phyloP scores from a whole-genome alignment of 495 filamentous ascomycete species.

The Penicillium nucicola region DNA sequence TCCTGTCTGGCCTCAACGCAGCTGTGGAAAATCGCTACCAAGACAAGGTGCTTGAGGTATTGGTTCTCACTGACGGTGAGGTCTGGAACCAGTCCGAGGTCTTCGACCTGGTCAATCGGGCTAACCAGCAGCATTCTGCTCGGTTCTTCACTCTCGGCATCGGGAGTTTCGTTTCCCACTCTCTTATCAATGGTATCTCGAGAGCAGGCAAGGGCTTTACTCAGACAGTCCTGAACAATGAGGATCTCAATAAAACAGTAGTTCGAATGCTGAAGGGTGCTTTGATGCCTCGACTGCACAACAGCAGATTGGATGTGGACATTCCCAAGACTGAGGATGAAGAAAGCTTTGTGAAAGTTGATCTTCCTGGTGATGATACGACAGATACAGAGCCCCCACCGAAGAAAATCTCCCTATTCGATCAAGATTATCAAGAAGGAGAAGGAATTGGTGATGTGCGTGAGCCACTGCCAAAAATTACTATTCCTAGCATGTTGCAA shows the following conservation, averaged over 20 bases:
- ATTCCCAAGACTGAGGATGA: neutral
- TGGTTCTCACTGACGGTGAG: constrained; percentile 7
- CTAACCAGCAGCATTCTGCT: neutral
- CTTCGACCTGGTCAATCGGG: constrained; percentile 3
- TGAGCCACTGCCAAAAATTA: neutral
- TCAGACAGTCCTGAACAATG: constrained; percentile 6
- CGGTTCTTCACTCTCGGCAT: constrained; percentile 13
- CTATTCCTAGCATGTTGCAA: neutral
- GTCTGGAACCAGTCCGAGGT: neutral
- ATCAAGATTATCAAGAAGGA: neutral
- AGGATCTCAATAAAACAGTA: constrained; percentile 6
- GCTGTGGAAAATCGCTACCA: neutral
- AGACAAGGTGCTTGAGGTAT: constrained; percentile 1
- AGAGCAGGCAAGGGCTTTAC: constrained; percentile 10
- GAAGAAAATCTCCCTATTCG: neutral
- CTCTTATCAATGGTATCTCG: constrained; percentile 10
- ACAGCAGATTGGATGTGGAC: constrained; percentile 6
- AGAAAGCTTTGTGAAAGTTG: neutral
- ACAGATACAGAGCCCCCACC: neutral
- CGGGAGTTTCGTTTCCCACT: constrained; percentile 6
- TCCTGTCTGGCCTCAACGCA: neutral
- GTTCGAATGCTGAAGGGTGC: constrained; percentile 12
- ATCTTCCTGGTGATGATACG: neutral
- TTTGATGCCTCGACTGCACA: constrained; percentile 3
- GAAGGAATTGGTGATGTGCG: neutral